Evolutionary conservation across 1,284 basidiomycete genomes (phyloP).

Genomic region (Pseudozyma thailandica): DNA sequence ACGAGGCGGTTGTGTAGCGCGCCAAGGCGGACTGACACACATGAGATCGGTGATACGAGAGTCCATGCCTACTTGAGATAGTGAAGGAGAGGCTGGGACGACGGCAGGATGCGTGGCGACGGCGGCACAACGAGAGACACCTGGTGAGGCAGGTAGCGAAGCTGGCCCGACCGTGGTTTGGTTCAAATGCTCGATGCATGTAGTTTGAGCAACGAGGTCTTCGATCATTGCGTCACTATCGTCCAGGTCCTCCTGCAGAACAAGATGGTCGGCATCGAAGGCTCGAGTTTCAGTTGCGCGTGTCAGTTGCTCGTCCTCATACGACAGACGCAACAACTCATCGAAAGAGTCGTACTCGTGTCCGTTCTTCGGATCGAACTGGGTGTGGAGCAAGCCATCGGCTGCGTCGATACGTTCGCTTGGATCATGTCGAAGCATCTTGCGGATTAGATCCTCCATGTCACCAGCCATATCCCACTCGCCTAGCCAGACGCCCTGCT

Average conservation of each 20-base stretch:
- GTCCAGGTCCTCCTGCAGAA: constrained; percentile 9
- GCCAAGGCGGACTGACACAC: constrained; percentile 43
- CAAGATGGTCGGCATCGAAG: neutral
- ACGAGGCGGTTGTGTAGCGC: constrained; percentile 14
- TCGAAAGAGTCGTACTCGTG: constrained; percentile 35
- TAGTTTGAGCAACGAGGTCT: constrained; percentile 24
- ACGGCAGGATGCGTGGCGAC: constrained; percentile 10
- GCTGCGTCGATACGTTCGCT: constrained; percentile 39
- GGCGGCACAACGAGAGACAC: constrained; percentile 29
- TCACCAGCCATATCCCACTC: constrained; percentile 38
- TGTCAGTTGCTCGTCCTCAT: constrained; percentile 11
- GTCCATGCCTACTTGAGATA: constrained; percentile 50
- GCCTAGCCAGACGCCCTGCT: constrained; percentile 46
- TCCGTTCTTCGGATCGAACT: constrained; percentile 32
- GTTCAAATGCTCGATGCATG: neutral
- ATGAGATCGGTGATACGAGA: constrained; percentile 47
- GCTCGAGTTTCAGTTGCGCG: neutral
- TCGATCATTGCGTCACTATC: constrained; percentile 30
- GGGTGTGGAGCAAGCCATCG: constrained; percentile 37
- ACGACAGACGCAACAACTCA: constrained; percentile 33
- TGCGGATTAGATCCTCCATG: constrained; percentile 50
- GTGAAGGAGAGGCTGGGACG: constrained; percentile 27
- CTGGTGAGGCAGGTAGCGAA: constrained; percentile 21
- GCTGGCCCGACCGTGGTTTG: neutral
- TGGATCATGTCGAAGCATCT: constrained; percentile 44